phyloP scores from a whole-genome alignment of 2,329 filamentous ascomycete genomes.

The Lasiodiplodia citricola region DNA sequence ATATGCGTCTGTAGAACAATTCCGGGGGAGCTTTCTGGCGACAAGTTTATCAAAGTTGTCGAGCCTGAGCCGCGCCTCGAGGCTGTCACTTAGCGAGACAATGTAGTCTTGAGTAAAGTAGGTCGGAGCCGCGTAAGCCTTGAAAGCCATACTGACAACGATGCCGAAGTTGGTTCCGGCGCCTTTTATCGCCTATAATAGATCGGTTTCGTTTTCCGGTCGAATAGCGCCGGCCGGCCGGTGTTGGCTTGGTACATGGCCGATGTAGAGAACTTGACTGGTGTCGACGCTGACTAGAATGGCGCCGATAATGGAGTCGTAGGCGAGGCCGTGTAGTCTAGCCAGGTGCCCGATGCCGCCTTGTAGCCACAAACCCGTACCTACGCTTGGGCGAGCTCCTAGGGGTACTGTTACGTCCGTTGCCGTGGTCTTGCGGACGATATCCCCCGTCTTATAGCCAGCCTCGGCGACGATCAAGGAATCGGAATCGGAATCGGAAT shows the following conservation, averaged over 20 bases:
- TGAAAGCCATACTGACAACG: constrained; percentile 60
- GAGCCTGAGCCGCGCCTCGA: constrained; percentile 46
- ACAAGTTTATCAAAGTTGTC: constrained; percentile 47
- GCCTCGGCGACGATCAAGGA: constrained; percentile 57
- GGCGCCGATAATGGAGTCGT: constrained; percentile 65
- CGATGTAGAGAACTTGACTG: constrained; percentile 56
- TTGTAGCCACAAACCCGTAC: constrained; percentile 67
- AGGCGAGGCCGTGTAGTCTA: constrained; percentile 61
- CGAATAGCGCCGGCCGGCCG: constrained; percentile 49
- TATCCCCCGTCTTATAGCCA: constrained; percentile 63
- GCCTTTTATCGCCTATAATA: constrained; percentile 65
- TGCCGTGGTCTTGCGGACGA: constrained; percentile 55
- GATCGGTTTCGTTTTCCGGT: constrained; percentile 55
- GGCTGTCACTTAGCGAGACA: constrained; percentile 33
- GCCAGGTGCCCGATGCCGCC: constrained; percentile 68
- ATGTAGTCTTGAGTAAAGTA: constrained; percentile 44
- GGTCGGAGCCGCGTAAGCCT: constrained; percentile 49
- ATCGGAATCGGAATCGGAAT: constrained; percentile 16
- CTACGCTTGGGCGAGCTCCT: constrained; percentile 67
- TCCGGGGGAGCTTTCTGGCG: constrained; percentile 47
- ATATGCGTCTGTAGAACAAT: constrained; percentile 61
- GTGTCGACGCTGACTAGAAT: constrained; percentile 60
- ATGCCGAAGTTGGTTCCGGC: constrained; percentile 66
- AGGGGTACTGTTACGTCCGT: constrained; percentile 62
- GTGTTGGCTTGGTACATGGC: constrained; percentile 56